These are phyloP conservation scores for Neckera pumila DNA, from an alignment of 225 moss, liverwort and hornwort species.

Conservation along the genomic window DNA sequence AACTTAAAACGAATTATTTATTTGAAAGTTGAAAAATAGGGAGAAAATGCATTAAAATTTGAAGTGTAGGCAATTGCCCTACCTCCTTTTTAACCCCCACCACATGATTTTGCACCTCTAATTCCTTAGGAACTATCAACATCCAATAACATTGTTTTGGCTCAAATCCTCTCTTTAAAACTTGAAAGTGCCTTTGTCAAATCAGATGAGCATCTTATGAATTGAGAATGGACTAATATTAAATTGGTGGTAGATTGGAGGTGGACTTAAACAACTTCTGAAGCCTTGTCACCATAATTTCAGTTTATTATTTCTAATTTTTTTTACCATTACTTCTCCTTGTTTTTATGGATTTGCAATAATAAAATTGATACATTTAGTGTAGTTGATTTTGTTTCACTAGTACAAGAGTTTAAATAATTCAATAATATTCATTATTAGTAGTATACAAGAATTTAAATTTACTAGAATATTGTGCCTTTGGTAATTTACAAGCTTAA, in stretches of 20 bases:
- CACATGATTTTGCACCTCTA: too few species aligned
- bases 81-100: rapidly evolving
- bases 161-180: too few species aligned
- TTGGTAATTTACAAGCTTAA: not conserved
- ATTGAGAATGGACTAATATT: too few species aligned
- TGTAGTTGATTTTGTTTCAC: not conserved
- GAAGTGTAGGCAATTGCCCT: not conserved
- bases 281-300: too few species aligned
- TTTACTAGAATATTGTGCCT: not conserved
- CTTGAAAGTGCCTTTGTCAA: too few species aligned
- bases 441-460: not conserved
- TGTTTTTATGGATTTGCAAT: not conserved
- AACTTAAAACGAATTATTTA: not conserved
- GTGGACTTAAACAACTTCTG: too few species aligned
- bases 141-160: too few species aligned
- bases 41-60: not conserved
- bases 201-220: too few species aligned
- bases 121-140: too few species aligned
- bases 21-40: not conserved
- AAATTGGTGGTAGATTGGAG: too few species aligned
- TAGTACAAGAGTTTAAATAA: not conserved
- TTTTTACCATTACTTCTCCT: too few species aligned
- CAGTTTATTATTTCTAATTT: too few species aligned
- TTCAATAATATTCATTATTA: not conserved
- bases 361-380: not conserved